Evolutionary conservation across 164 flowering plant genomes (phyloP).

Genomic region (Taxillus chinensis): DNA sequence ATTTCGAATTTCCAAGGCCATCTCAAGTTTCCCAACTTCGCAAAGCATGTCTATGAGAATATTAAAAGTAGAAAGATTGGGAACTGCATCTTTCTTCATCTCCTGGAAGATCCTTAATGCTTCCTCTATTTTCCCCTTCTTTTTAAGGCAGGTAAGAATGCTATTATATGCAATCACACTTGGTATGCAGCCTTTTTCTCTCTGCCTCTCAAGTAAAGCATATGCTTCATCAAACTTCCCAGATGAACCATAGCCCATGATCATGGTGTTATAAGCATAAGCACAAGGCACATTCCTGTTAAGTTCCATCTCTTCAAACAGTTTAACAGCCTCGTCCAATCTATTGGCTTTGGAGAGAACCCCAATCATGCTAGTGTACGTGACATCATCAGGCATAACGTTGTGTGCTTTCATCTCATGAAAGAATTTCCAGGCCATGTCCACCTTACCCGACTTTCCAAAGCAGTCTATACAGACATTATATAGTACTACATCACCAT

Average conservation of each 20-base stretch:
- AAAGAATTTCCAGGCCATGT: slow-evolving; percentile 97
- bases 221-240: slow-evolving; percentile 84
- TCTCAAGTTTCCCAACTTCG: slow-evolving; percentile 50
- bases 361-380: slow-evolving; percentile 88
- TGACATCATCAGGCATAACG: slow-evolving; percentile 76
- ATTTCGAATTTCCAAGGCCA: slow-evolving; percentile 46
- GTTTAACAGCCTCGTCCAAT: slow-evolving; percentile 64
- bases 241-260: slow-evolving; percentile 85
- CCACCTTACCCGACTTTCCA: slow-evolving; percentile 86
- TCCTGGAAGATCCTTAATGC: slow-evolving; percentile 58
- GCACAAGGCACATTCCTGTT: slow-evolving; percentile 69
- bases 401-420: slow-evolving; percentile 78
- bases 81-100: slow-evolving; percentile 82
- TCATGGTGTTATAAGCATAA: slow-evolving; percentile 94
- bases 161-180: slow-evolving; percentile 82
- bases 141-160: slow-evolving; percentile 80
- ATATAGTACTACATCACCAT: slow-evolving; percentile 74
- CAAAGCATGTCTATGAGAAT: slow-evolving; percentile 85
- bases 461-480: slow-evolving; percentile 93
- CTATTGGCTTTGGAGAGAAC: slow-evolving; percentile 70
- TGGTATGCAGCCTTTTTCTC: slow-evolving; percentile 72
- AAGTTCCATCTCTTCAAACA: slow-evolving; percentile 73
- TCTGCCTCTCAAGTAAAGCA: slow-evolving; percentile 73
- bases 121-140: slow-evolving; percentile 58
- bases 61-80: slow-evolving; percentile 69